Conservation (phyloP, 31 red algal species). For the Odonthalia washingtoniensis region DNA sequence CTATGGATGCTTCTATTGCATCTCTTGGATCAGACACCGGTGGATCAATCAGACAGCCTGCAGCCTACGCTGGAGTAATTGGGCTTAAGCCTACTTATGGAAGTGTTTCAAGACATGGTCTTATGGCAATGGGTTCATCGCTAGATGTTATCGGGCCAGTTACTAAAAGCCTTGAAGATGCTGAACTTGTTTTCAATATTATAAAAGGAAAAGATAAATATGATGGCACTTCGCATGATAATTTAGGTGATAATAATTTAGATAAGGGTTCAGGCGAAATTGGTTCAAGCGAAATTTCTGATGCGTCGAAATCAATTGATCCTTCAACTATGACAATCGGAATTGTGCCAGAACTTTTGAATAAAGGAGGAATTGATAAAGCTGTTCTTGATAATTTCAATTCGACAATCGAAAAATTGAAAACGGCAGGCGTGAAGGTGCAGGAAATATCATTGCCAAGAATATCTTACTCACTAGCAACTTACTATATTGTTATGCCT, state of each 20-base stretch:
- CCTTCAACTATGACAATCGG: too few relatives aligned
- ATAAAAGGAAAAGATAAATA: conserved; percentile 24
- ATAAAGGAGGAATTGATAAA: conserved; percentile 17
- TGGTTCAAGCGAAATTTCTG: background rate
- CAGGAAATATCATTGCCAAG: conserved; percentile 65
- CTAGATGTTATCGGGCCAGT: conserved; percentile 33
- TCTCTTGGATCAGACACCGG: conserved; percentile 82
- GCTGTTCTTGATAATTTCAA: conserved; percentile 33
- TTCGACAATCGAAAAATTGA: conserved; percentile 55
- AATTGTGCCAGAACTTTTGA: background rate
- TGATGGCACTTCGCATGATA: conserved; percentile 13
- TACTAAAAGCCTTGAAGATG: conserved; percentile 10
- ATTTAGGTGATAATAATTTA: background rate
- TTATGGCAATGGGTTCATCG: conserved; percentile 37
- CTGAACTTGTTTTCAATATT: conserved; percentile 17
- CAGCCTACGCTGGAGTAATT: conserved; percentile 62
- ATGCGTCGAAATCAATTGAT: too few relatives aligned
- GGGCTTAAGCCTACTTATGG: conserved; percentile 74
- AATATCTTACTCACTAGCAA: conserved; percentile 53
- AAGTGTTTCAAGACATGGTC: conserved; percentile 28
- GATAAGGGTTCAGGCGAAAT: conserved; percentile 5
- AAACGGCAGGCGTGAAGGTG: conserved; percentile 67
- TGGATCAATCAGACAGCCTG: conserved; percentile 76
- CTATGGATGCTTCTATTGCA: conserved; percentile 13
- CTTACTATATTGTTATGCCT: conserved; percentile 93